Evolutionary conservation across 2,329 filamentous ascomycete species (phyloP).

Genomic region (Lanzia echinophila): DNA sequence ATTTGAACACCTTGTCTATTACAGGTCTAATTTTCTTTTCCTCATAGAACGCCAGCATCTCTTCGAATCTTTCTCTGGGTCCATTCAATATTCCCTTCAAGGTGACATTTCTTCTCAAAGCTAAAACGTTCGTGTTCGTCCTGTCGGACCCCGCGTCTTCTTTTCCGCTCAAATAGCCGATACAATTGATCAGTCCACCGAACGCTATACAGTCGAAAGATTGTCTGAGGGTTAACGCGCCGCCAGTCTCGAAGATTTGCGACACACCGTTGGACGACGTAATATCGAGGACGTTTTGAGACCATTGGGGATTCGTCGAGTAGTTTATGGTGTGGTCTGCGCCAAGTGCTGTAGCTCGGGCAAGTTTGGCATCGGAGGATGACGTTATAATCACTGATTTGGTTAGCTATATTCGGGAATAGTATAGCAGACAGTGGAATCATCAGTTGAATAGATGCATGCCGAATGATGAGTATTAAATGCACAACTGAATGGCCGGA

Average conservation of each 20-base stretch:
- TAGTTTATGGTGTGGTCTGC: constrained; percentile 50
- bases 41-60: constrained; percentile 45
- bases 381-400: constrained; percentile 46
- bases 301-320: constrained; percentile 45
- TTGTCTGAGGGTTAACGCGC: constrained; percentile 44
- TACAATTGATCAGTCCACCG: constrained; percentile 47
- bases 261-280: constrained; percentile 44
- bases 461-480: no score
- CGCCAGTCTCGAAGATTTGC: constrained; percentile 50
- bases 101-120: constrained; percentile 39
- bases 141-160: constrained; percentile 47
- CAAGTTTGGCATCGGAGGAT: constrained; percentile 46
- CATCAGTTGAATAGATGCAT: no score
- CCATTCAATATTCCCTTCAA: constrained; percentile 55
- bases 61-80: constrained; percentile 47
- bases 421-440: no score
- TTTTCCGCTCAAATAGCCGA: constrained; percentile 46
- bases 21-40: constrained; percentile 40
- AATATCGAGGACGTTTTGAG: constrained; percentile 39
- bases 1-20: constrained; percentile 41
- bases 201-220: constrained; percentile 48
- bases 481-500: neutral
- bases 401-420: neutral
- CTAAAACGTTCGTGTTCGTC: constrained; percentile 53
- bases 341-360: constrained; percentile 39